These are phyloP conservation scores for Marasmius sp. DNA, from an alignment of 1,284 basidiomycete genomes.

Conservation along the genomic window DNA sequence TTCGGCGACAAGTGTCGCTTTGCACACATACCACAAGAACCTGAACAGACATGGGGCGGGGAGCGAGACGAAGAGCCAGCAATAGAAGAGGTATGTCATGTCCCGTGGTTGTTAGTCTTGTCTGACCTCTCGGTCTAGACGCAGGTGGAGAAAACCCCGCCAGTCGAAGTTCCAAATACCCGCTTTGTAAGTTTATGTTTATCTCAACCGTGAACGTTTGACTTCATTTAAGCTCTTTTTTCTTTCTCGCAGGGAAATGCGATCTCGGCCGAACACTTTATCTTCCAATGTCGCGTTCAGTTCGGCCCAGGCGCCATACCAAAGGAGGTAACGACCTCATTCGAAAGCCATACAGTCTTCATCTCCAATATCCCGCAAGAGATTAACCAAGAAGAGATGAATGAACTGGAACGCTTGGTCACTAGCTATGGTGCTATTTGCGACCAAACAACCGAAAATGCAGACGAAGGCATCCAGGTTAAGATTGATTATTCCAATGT, in stretches of 20 bases:
- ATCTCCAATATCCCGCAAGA: constrained; percentile 37
- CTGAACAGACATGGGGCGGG: background rate
- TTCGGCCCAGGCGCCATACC: constrained; percentile 38
- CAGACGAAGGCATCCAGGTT: constrained; percentile 20
- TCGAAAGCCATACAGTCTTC: constrained; percentile 36
- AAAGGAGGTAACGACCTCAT: constrained; percentile 34
- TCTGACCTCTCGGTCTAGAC: no score
- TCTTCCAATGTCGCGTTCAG: constrained; percentile 36
- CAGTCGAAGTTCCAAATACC: background rate
- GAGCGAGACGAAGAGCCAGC: background rate
- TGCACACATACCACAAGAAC: constrained; percentile 22
- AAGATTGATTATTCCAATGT: constrained; percentile 29
- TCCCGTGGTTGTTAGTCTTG: no score
- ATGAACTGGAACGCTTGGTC: constrained; percentile 22
- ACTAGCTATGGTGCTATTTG: constrained; percentile 29
- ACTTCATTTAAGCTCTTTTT: constrained; percentile 2
- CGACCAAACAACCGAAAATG: constrained; percentile 20
- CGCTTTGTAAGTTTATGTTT: background rate
- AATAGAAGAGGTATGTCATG: background rate
- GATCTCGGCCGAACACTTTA: constrained; percentile 23
- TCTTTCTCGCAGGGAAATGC: constrained; percentile 19
- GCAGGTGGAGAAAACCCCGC: no score
- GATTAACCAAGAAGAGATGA: constrained; percentile 25
- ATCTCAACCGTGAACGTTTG: background rate
- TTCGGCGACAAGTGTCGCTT: constrained; percentile 30